phyloP scores from a whole-genome alignment of 352 stramenopile genomes.

The Phytophthora fragariaefolia region DNA sequence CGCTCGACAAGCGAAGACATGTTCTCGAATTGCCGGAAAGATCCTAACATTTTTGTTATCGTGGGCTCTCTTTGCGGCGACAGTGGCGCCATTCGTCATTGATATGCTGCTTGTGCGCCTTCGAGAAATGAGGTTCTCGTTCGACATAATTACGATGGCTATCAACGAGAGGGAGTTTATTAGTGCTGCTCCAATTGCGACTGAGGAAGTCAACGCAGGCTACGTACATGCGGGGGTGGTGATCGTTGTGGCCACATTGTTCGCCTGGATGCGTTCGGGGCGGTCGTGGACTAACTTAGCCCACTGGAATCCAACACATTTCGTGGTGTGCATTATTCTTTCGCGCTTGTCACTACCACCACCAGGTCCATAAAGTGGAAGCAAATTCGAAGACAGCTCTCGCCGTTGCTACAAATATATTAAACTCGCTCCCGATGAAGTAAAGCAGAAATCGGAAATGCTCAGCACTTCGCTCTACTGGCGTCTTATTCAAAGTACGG shows the following conservation, averaged over 20 bases:
- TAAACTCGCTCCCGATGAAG: not conserved
- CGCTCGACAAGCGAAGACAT: not conserved
- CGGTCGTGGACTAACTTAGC: constrained; percentile 24
- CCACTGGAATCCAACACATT: constrained; percentile 21
- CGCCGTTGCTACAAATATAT: not conserved
- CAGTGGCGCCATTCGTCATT: constrained; percentile 27
- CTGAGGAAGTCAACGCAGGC: constrained; percentile 19
- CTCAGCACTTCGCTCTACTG: not conserved
- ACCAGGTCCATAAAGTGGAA: not conserved
- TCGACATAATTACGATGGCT: constrained; percentile 39
- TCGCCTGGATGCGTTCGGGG: constrained; percentile 20
- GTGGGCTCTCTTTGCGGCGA: constrained; percentile 8
- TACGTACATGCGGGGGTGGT: constrained; percentile 13
- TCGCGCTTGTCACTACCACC: not conserved
- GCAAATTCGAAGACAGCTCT: not conserved
- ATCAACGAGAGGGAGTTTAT: constrained; percentile 33
- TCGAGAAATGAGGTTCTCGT: constrained; percentile 40
- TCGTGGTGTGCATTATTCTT: not conserved
- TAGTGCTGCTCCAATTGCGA: constrained; percentile 30
- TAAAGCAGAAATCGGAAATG: not conserved
- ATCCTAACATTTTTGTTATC: constrained; percentile 4
- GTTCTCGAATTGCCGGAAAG: not conserved
- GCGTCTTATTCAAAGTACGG: not conserved
- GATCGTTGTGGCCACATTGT: constrained; percentile 2
- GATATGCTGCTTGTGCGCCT: constrained; percentile 42